Evolutionary conservation across 148 eudicot species (phyloP).

Genomic region (Rhododendron williamsianum): DNA sequence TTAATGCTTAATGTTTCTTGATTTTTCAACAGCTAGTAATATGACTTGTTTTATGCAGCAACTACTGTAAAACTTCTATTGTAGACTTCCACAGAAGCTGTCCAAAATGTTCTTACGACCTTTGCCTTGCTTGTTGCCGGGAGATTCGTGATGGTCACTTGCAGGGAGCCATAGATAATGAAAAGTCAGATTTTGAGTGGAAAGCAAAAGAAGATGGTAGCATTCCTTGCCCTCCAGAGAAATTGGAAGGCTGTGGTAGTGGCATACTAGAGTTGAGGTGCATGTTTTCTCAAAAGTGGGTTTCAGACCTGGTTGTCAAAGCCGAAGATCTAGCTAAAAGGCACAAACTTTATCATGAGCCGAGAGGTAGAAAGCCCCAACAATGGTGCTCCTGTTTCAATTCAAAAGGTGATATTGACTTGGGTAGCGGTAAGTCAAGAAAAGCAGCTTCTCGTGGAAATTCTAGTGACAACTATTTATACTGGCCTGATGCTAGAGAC

Average conservation of each 20-base stretch:
- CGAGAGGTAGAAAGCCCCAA: slow-evolving; percentile 5
- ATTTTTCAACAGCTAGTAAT: background rate
- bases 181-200: slow-evolving; percentile 23
- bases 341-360: slow-evolving; percentile 15
- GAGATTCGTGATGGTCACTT: background rate
- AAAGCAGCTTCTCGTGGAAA: slow-evolving; percentile 45
- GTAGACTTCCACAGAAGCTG: slow-evolving; percentile 44
- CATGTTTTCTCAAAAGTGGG: slow-evolving; percentile 29
- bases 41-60: slow-evolving; percentile 26
- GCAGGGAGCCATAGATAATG: background rate
- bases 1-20: background rate
- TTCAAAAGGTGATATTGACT: slow-evolving; percentile 12
- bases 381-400: slow-evolving; percentile 26
- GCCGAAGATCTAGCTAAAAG: slow-evolving; percentile 25
- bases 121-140: slow-evolving; percentile 10
- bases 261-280: slow-evolving; percentile 31
- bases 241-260: slow-evolving; percentile 18
- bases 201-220: slow-evolving; percentile 31
- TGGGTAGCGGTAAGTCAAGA: slow-evolving; percentile 14
- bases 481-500: slow-evolving; percentile 35
- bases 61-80: slow-evolving; percentile 42
- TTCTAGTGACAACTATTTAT: slow-evolving; percentile 38
- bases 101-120: slow-evolving; percentile 31
- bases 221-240: slow-evolving; percentile 31
- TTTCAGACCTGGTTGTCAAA: slow-evolving; percentile 25